Conservation (phyloP, 352 stramenopile genomes). For the Pythium brachiatum region DNA sequence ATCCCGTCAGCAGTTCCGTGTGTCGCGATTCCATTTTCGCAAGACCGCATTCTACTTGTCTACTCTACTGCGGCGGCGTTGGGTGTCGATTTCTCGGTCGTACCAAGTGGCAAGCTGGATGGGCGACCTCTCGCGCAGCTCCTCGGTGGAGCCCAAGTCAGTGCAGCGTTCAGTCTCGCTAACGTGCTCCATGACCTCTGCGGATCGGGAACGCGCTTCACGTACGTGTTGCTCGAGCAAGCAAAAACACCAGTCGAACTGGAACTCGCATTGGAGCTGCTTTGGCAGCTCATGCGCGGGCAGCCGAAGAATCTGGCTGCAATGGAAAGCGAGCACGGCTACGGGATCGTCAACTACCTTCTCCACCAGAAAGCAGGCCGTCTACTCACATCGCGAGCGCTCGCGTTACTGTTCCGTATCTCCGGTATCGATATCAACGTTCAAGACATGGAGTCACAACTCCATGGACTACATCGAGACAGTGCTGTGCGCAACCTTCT, state of each 20-base stretch:
- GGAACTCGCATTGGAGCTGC: slow-evolving; percentile 43
- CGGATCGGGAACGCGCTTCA: slow-evolving; percentile 49
- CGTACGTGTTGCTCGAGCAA: slow-evolving; percentile 50
- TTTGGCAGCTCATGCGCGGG: slow-evolving; percentile 33
- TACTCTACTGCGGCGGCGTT: slow-evolving; percentile 45
- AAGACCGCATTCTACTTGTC: slow-evolving; percentile 50
- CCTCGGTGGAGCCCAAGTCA: slow-evolving; percentile 40
- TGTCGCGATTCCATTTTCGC: slow-evolving; percentile 44
- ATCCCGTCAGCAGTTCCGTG: slow-evolving; percentile 51
- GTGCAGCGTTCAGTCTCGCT: slow-evolving; percentile 28
- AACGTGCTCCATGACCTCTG: slow-evolving; percentile 43
- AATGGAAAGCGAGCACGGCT: slow-evolving; percentile 73
- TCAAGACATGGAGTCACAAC: background rate
- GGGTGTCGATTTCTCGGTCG: slow-evolving; percentile 34
- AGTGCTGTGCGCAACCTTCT: slow-evolving; percentile 59
- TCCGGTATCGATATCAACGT: slow-evolving; percentile 45
- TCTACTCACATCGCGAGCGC: slow-evolving; percentile 33
- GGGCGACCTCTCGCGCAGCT: slow-evolving; percentile 55
- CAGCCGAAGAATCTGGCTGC: slow-evolving; percentile 43
- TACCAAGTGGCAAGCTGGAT: slow-evolving; percentile 51
- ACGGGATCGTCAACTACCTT: slow-evolving; percentile 66
- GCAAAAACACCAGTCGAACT: slow-evolving; percentile 38
- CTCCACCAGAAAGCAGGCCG: slow-evolving; percentile 49
- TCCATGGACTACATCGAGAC: slow-evolving; percentile 15
- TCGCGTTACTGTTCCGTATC: slow-evolving; percentile 52